A percentile compares a stretch with the other conserved stretches of the same genome.
phyloP scores from a whole-genome alignment of 1,139 yeast species.

The Lodderomyces pseudojiufengensis region DNA sequence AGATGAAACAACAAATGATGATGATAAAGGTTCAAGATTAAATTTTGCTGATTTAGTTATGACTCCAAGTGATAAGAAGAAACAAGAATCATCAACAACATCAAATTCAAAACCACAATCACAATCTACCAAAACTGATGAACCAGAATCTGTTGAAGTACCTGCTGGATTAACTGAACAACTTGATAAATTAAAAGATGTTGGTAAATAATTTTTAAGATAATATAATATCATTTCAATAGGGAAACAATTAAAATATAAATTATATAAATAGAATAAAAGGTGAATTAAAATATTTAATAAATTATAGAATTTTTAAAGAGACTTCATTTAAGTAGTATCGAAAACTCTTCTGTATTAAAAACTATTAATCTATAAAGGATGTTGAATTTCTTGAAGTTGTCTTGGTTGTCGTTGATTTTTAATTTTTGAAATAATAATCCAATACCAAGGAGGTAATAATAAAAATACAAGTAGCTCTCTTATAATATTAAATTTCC shows the following conservation, averaged over 20 bases:
- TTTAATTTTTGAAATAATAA: constrained; percentile 15
- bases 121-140: constrained; percentile 4
- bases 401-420: background rate
- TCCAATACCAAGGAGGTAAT: constrained; percentile 45
- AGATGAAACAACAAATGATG: constrained; percentile 13
- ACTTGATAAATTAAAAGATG: constrained; percentile 38
- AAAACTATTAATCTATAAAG: background rate
- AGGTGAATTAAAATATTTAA: background rate
- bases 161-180: constrained; percentile 40
- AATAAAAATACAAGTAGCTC: constrained; percentile 16
- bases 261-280: too few relatives aligned
- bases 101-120: too few relatives aligned
- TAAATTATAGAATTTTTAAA: background rate
- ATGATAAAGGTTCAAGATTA: constrained; percentile 33
- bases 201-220: constrained; percentile 22
- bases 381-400: too few relatives aligned
- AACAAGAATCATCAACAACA: constrained; percentile 15
- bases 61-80: constrained; percentile 39
- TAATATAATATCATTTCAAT: too few relatives aligned
- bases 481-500: constrained; percentile 14
- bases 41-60: constrained; percentile 47
- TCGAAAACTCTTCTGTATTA: too few relatives aligned
- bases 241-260: too few relatives aligned
- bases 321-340: too few relatives aligned
- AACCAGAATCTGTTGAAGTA: constrained; percentile 41